A percentile compares a stretch with the other conserved stretches of the same genome.
Conservation (phyloP, 768 basidiomycete species). For the Tremella fuciformis region DNA sequence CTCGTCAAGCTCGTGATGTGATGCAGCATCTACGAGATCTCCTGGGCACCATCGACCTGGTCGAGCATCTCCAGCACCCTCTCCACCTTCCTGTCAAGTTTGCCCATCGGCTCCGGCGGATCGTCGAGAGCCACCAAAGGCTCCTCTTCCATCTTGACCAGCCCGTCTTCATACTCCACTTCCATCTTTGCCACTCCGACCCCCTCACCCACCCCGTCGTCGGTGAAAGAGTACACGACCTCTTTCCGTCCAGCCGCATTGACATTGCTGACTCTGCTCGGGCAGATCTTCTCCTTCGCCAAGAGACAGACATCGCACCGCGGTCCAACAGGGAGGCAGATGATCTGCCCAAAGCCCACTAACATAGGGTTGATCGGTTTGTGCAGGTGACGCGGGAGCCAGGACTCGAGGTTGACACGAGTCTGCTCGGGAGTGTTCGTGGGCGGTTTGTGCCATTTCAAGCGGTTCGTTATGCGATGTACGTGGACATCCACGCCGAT, state of each 20-base stretch:
- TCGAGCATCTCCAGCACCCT: slow-evolving; percentile 5
- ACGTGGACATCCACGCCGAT: slow-evolving; percentile 97
- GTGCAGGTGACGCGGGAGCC: slow-evolving; percentile 47
- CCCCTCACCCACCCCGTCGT: slow-evolving; percentile 9
- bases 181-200: slow-evolving; percentile 20
- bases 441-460: slow-evolving; percentile 84
- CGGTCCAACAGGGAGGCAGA: slow-evolving; percentile 50
- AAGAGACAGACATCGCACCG: slow-evolving; percentile 50
- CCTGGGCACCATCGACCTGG: not conserved
- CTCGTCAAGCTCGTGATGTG: no score
- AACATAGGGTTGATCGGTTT: slow-evolving; percentile 50
- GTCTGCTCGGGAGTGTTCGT: slow-evolving; percentile 88
- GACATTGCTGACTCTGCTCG: slow-evolving; percentile 37
- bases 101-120: not conserved
- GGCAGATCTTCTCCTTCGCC: slow-evolving; percentile 42
- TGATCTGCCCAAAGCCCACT: slow-evolving; percentile 50
- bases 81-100: slow-evolving; percentile 3
- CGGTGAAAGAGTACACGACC: slow-evolving; percentile 39
- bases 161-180: slow-evolving; percentile 19
- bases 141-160: slow-evolving; percentile 6
- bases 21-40: no score
- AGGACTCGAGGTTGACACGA: slow-evolving; percentile 54
- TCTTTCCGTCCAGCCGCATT: slow-evolving; percentile 43
- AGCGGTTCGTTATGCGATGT: slow-evolving; percentile 85
- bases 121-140: slow-evolving; percentile 1